Base-by-base conservation (phyloP, 2,329 filamentous ascomycete genomes). In the Sarocladium strictum region DNA sequence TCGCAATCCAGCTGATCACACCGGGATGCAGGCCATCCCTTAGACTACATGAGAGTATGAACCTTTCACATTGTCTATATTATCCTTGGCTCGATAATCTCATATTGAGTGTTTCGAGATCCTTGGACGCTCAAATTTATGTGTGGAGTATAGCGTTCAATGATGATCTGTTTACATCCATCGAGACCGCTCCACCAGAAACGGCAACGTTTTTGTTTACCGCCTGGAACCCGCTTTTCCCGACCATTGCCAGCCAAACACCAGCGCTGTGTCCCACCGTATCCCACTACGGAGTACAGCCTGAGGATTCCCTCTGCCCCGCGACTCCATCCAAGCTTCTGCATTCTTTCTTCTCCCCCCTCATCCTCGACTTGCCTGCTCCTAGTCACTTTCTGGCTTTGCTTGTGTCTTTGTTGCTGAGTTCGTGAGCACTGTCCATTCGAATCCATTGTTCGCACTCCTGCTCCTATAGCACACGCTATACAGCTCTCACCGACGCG, bases 271-370 rank as follows among this genome's bases (percentile, higher is more conserved):
- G 27, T 29, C 40, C 43, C 43, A 49, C 24, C 21, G 43, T 24
- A 19, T 49, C 19, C 40, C 40, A 43, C 17, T 21, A 5, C 24
- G 3, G 40, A 24, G 12, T 7, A 43, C 40, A n/a, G 40, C 40
- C 40, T 47, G 14, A 47, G 38, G 24, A n/a, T 47, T 47, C 43
- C 29, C 43, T 51, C 29, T 51, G 47, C 47, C 47, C 47, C 47
- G 47, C 47, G 47, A 35, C 29, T 51, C 27, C 47, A 51, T 51
- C 47, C 26, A 32, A 51, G 47, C 47, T 51, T 32, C 26, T 51
- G 33, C 47, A 23, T 10, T 17, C 10, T 51, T 51, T 51, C 47
- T 35, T 51, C 47, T 35, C n/a, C 47, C 29, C 47, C 29, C 47
- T 51, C 29, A 32, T 51, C 47, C 19, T 21, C 9, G 27, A 51